Base-by-base conservation (phyloP, 768 basidiomycete species). In the Agrocybe pediades region DNA sequence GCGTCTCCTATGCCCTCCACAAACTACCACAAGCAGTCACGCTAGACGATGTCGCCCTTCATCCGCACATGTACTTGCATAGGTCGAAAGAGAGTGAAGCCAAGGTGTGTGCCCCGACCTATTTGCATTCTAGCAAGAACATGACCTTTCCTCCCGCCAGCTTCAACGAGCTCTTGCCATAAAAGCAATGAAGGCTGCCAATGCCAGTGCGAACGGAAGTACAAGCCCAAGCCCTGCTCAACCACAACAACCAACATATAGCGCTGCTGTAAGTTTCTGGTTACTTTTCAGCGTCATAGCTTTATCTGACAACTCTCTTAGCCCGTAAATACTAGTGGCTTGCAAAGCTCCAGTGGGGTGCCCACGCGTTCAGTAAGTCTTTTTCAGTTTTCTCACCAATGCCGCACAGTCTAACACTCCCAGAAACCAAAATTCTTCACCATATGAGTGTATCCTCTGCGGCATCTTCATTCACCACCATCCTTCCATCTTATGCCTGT, bases 51-150 rank as follows among this genome's bases (percentile, higher is more conserved):
- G 78, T 92, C 24, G 72, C 82, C 0, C 73, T 92, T 1, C 88
- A 91, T 69, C 83, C 82, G 1, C 80, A 75, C 62, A 84, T 87
- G 85, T 87, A 86, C 64, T 82, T 84, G 1, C 80, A 82, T 53
- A 80, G 82, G 29, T 82, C 83, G 27, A 82, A 84, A 4, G 83
- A 88, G 68, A 88, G 88, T 61, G 84, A 90, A 70, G 87, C 86
- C 36, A 88, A 90, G 81, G 88, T 88, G 39, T 52, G 71, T 63
- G 23, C 40, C 2, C 5, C 27, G 9, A 19, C n/a, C 27, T 23
- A 36, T 53, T 40, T 41, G 23, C n/a, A 13, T 25, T 11, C 11
- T 33, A 1, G 25, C 40, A 19, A 17, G 23, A 39, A 26, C 21
- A 48, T 27, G 36, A 9, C 53, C 41, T 3, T 53, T 62, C 17